These are phyloP conservation scores for Amanita muscaria DNA, from an alignment of 768 basidiomycete genomes.

Conservation along the genomic window DNA sequence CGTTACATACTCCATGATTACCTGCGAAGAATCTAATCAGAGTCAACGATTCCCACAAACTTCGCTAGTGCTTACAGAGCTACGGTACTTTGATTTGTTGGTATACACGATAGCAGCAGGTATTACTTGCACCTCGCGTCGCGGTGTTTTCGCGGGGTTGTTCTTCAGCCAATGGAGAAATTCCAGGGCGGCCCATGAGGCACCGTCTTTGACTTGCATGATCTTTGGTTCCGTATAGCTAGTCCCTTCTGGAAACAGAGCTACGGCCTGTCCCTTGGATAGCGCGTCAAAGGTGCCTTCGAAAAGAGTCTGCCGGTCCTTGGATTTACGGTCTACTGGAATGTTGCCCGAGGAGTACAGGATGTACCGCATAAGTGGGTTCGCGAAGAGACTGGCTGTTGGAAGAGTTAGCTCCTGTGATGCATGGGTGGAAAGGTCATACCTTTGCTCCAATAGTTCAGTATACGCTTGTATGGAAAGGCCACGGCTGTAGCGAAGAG, in stretches of 20 bases:
- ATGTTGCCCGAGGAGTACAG: conserved; percentile 92
- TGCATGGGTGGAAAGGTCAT: conserved; percentile 7
- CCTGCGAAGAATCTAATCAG: conserved; percentile 40
- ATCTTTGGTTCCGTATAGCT: conserved; percentile 91
- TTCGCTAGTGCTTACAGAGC: conserved; percentile 52
- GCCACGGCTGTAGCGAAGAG: conserved; percentile 46
- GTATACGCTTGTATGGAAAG: conserved; percentile 71
- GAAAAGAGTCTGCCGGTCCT: conserved; percentile 85
- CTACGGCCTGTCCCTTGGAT: conserved; percentile 72
- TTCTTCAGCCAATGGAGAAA: conserved; percentile 73
- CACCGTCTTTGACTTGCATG: conserved; percentile 89
- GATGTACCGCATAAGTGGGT: conserved; percentile 66
- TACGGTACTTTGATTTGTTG: conserved; percentile 93
- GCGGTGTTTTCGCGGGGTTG: conserved; percentile 35
- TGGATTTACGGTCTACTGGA: conserved; percentile 90
- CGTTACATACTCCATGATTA: conserved; percentile 58
- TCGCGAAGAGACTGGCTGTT: conserved; percentile 70
- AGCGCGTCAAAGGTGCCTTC: conserved; percentile 85
- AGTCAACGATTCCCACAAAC: conserved; percentile 8
- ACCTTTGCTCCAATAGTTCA: conserved; percentile 97
- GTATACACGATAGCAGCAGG: conserved; percentile 91
- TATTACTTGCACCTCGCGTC: conserved; percentile 53
- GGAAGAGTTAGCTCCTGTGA: conserved; percentile 10
- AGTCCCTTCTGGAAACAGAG: conserved; percentile 90
- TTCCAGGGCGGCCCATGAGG: conserved; percentile 91